Conservation (phyloP, 163 green algal species). For the Coccomyxa subellipsoidea region DNA sequence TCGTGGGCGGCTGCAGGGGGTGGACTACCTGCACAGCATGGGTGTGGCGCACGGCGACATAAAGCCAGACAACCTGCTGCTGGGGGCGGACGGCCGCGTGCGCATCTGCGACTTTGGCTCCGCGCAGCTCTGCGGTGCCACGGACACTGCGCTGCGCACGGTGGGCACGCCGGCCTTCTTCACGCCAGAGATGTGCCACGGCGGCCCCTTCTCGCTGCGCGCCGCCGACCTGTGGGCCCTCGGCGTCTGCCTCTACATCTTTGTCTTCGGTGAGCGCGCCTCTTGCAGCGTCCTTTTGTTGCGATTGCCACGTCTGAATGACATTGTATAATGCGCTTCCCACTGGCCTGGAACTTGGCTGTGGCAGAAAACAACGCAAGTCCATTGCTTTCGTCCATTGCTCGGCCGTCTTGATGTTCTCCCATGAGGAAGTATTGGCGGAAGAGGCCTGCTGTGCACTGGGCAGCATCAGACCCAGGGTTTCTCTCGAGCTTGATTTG, state of each 20-base stretch:
- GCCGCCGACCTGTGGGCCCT: conserved; percentile 56
- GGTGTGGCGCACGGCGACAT: conserved; percentile 70
- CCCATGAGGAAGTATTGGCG: too few relatives aligned
- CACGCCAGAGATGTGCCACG: conserved; percentile 50
- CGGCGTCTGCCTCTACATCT: conserved; percentile 53
- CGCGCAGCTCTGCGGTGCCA: conserved; percentile 15
- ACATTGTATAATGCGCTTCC: too few relatives aligned
- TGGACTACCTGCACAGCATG: conserved; percentile 67
- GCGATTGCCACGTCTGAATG: too few relatives aligned
- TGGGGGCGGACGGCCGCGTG: conserved; percentile 59
- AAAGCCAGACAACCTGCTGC: conserved; percentile 84
- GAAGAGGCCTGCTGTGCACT: too few relatives aligned
- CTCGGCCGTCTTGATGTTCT: too few relatives aligned
- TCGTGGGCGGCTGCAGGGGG: not conserved
- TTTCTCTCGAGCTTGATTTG: too few relatives aligned
- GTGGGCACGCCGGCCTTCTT: conserved; percentile 74
- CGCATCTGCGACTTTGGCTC: conserved; percentile 71
- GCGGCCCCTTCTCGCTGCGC: conserved; percentile 32
- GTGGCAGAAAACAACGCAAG: too few relatives aligned
- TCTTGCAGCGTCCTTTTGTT: too few relatives aligned
- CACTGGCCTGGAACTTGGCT: too few relatives aligned
- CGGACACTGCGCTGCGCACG: conserved; percentile 11
- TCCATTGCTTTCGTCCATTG: too few relatives aligned
- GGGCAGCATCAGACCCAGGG: too few relatives aligned
- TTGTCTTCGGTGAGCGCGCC: conserved; percentile 49